Base-by-base conservation (phyloP, 1,284 basidiomycete genomes). In the Cryptococcus hybrid region DNA sequence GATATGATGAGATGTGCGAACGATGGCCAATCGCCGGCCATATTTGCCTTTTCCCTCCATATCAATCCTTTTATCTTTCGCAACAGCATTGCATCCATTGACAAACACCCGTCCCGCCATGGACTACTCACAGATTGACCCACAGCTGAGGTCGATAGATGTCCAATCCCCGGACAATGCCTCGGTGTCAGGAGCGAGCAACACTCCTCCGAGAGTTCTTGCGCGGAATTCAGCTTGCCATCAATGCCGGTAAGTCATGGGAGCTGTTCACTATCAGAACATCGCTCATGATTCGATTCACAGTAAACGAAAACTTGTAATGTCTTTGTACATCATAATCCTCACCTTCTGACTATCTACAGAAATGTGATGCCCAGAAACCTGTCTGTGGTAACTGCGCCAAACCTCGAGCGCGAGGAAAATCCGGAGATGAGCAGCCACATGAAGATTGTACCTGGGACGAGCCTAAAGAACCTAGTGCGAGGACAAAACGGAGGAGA, bases 221-320 rank as follows among this genome's bases (percentile, higher is more conserved):
- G 70, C 73, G 9, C 61, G 74, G 12, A 74, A 74, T 47, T 63
- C 71, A 5, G 74, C 74, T 5, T 76, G 74, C 57, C 74, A 74
- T 61, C 71, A 70, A 47, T 76, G 74, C 57, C 58, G 72, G 60
- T 67, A 54, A 60, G 65, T 64, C 34, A 18, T 13, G 30, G 30
- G 30, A 30, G 30, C 30, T 15, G 3, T 9, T 34, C 24, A 34
- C 47, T 7, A 5, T 42, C 44, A 38, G 7, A 18, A 7, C 38
- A 12, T 24, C 13, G 49, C 56, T 60, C 42, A 57, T 45, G 38
- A 7, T 15, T 46, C 48, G n/a, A 3, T 35, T 8, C 24, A 7
- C 52, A 67, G 69, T 8, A 64, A 65, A 39, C 58, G 71, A 9
- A 75, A 75, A 54, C 59, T 75, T 39, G 74, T 74, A 40, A 66